Conservation (phyloP, 2,329 filamentous ascomycete species). For the Teratosphaeria viscida region DNA sequence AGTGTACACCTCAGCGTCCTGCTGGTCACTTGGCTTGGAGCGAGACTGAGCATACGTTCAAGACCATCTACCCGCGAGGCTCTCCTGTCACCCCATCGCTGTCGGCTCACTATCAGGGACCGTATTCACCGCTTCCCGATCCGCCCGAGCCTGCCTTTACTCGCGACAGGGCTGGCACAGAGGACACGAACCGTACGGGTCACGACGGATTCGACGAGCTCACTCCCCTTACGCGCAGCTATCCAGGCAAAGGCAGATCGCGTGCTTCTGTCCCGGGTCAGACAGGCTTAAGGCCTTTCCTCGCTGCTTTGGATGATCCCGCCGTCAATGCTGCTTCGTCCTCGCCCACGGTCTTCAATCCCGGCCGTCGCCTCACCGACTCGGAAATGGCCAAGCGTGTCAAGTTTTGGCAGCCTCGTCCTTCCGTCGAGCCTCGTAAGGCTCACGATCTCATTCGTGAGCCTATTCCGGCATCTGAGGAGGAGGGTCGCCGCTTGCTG, state of each 20-base stretch:
- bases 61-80: background rate
- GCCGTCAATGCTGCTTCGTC: conserved; percentile 6
- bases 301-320: conserved; percentile 7
- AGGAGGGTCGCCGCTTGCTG: conserved; percentile 6
- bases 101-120: background rate
- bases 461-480: conserved; percentile 3
- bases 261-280: background rate
- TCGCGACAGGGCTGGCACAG: background rate
- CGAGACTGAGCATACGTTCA: background rate
- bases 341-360: background rate
- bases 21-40: background rate
- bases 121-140: background rate
- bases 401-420: conserved; percentile 4
- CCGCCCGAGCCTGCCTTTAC: background rate
- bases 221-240: background rate
- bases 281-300: background rate
- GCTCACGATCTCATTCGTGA: background rate
- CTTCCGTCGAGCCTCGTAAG: background rate
- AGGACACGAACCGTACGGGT: background rate
- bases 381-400: conserved; percentile 7
- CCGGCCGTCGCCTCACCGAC: conserved; percentile 7
- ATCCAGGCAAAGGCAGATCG: background rate
- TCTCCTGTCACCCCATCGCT: background rate
- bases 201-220: background rate
- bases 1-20: background rate